Conservation (phyloP, 306 rosid genomes). For the Cicer yamashitae region DNA sequence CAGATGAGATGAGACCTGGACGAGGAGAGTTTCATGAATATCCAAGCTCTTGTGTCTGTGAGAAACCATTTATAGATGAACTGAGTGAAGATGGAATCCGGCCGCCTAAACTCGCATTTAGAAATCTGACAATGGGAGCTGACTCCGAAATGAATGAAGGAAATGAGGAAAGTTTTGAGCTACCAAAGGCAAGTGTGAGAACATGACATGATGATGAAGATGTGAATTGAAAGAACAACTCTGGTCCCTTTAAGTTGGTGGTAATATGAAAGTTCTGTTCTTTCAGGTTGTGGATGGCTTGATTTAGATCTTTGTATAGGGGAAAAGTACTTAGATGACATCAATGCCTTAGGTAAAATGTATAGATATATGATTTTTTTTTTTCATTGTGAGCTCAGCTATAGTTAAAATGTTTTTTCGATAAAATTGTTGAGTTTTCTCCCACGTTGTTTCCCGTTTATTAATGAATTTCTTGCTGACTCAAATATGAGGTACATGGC, state of each 20-base stretch:
- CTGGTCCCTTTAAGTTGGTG: constrained; percentile 37
- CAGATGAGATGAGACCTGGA: constrained; percentile 82
- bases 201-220: constrained; percentile 34
- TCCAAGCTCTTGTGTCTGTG: constrained; percentile 79
- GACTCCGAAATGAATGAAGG: constrained; percentile 39
- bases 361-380: constrained; percentile 53
- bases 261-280: constrained; percentile 9
- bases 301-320: constrained; percentile 57
- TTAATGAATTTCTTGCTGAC: not conserved
- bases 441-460: not conserved
- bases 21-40: constrained; percentile 91
- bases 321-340: constrained; percentile 27
- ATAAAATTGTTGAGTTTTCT: constrained; percentile 39
- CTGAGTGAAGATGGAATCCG: constrained; percentile 41
- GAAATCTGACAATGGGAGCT: constrained; percentile 36
- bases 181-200: constrained; percentile 39
- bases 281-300: constrained; percentile 31
- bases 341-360: constrained; percentile 58
- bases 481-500: not conserved
- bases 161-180: constrained; percentile 42
- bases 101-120: constrained; percentile 43
- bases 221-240: constrained; percentile 16
- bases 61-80: constrained; percentile 62
- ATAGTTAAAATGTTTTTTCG: constrained; percentile 17
- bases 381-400: constrained; percentile 32